Percentiles rank a stretch among this genome's conserved stretches.
Conservation (phyloP, 371 early-diverging fungal genomes). For the Mucor ambiguus region DNA sequence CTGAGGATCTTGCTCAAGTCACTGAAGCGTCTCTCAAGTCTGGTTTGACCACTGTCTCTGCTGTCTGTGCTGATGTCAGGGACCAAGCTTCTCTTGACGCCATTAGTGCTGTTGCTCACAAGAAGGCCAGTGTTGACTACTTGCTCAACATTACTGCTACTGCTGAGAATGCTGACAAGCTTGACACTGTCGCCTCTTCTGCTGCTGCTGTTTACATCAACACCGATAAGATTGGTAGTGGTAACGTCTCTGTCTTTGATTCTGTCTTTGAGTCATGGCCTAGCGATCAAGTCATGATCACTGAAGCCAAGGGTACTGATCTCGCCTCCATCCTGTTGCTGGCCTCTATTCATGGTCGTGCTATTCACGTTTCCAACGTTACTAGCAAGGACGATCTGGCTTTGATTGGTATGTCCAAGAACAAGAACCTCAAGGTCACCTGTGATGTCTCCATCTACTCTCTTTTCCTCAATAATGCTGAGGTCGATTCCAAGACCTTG, state of each 20-base stretch:
- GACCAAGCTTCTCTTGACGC: constrained; percentile 56
- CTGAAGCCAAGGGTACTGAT: constrained; percentile 82
- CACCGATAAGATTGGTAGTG: constrained; percentile 54
- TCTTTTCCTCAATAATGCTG: constrained; percentile 60
- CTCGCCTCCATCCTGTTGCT: constrained; percentile 89
- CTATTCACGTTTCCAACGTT: constrained; percentile 89
- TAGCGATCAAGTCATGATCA: constrained; percentile 69
- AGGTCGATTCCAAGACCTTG: constrained; percentile 36
- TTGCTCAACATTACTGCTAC: constrained; percentile 74
- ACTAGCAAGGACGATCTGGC: constrained; percentile 78
- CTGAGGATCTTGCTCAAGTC: constrained; percentile 59
- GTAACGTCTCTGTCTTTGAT: constrained; percentile 58
- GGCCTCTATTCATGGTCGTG: constrained; percentile 78
- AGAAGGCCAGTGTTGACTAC: constrained; percentile 75
- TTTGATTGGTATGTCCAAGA: constrained; percentile 84
- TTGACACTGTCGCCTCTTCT: constrained; percentile 39
- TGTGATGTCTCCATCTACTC: constrained; percentile 90
- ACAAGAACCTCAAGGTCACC: constrained; percentile 87
- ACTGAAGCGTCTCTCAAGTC: constrained; percentile 78
- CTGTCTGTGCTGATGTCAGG: constrained; percentile 58
- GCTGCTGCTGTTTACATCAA: constrained; percentile 65
- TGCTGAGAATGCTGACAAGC: constrained; percentile 54
- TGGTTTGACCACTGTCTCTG: constrained; percentile 84
- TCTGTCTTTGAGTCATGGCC: constrained; percentile 81
- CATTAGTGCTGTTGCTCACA: constrained; percentile 55